Conservation (phyloP, 371 early-diverging fungal genomes). For the Rhizopus microsporus region DNA sequence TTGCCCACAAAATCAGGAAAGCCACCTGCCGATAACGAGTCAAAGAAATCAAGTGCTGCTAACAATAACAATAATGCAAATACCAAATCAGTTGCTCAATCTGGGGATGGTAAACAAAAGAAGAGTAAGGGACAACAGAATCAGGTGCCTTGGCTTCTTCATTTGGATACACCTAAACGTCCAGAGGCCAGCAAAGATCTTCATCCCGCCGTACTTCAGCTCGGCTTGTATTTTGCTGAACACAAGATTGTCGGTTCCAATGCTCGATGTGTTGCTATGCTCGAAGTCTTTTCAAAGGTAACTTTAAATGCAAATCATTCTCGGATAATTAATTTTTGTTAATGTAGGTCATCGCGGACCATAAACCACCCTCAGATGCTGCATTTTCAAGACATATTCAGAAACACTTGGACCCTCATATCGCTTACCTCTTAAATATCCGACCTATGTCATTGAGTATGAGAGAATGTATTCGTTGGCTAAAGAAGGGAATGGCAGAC, state of each 20-base stretch:
- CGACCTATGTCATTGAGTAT: constrained; percentile 91
- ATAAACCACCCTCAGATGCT: constrained; percentile 82
- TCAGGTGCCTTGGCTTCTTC: constrained; percentile 67
- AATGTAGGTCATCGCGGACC: constrained; percentile 85
- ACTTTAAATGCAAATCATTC: neutral
- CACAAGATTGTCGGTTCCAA: constrained; percentile 90
- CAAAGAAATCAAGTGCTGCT: constrained; percentile 12
- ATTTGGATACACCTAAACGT: constrained; percentile 64
- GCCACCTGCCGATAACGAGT: constrained; percentile 18
- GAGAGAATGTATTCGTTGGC: constrained; percentile 91
- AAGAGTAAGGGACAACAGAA: constrained; percentile 49
- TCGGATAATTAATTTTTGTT: constrained; percentile 4
- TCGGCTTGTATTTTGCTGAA: constrained; percentile 87
- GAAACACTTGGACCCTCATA: constrained; percentile 84
- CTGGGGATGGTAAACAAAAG: constrained; percentile 31
- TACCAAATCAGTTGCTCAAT: constrained; percentile 24
- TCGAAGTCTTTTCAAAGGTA: constrained; percentile 83
- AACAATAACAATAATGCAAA: neutral
- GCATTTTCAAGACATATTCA: constrained; percentile 85
- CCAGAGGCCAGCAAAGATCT: constrained; percentile 65
- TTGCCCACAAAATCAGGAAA: constrained; percentile 30
- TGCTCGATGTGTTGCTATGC: constrained; percentile 85
- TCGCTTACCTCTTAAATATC: constrained; percentile 81
- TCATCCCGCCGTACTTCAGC: constrained; percentile 85
- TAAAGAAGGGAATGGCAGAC: constrained; percentile 84